Conservation (phyloP, 306 rosid species). For the Canavalia gladiata region DNA sequence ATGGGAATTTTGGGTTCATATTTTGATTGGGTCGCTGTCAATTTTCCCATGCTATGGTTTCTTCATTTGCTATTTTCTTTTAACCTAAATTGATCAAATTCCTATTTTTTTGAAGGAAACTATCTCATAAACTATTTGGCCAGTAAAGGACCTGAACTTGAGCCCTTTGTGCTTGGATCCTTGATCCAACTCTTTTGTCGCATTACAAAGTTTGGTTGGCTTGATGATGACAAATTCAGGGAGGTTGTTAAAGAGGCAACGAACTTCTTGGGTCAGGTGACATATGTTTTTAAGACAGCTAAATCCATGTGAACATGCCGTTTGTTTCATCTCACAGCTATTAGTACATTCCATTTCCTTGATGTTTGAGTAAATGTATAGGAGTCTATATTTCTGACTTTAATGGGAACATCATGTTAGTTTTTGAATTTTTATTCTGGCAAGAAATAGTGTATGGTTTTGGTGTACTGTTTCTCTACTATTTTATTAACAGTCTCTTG, state of each 20-base stretch:
- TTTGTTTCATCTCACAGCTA: not conserved
- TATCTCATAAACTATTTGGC: conserved; percentile 64
- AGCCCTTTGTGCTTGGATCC: conserved; percentile 63
- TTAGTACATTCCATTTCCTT: conserved; percentile 21
- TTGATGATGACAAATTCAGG: conserved; percentile 62
- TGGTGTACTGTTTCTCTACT: no score
- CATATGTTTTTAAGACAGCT: conserved; percentile 36
- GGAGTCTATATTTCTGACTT: conserved; percentile 11
- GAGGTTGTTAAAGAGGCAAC: conserved; percentile 58
- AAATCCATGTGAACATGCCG: conserved; percentile 27
- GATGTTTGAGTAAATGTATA: not conserved
- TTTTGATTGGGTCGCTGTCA: conserved; percentile 23
- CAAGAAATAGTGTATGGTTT: not conserved
- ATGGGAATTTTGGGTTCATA: conserved; percentile 33
- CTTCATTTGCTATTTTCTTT: conserved; percentile 6
- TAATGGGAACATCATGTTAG: not conserved
- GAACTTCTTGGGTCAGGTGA: conserved; percentile 64
- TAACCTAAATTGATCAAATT: conserved; percentile 48
- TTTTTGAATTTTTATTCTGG: not conserved
- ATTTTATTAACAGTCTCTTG: not conserved
- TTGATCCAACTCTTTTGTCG: conserved; percentile 62
- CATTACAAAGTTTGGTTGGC: conserved; percentile 63
- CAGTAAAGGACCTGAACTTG: conserved; percentile 62
- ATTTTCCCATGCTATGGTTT: conserved; percentile 32
- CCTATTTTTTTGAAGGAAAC: conserved; percentile 61